Evolutionary conservation across 2,329 filamentous ascomycete genomes (phyloP).

Genomic region (Huntiella decipiens): DNA sequence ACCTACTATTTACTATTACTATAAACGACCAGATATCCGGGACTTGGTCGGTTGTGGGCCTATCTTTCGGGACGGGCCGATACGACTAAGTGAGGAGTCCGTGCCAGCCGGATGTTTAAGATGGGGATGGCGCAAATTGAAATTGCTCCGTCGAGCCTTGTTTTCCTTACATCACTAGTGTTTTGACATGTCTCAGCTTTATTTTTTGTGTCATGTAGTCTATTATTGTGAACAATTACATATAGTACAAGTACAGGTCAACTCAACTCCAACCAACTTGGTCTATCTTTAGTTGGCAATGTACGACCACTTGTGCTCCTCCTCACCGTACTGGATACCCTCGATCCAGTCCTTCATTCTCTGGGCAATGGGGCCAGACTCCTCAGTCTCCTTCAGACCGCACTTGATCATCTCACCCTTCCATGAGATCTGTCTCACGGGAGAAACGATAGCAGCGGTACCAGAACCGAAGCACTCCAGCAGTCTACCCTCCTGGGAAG

Average conservation of each 20-base stretch:
- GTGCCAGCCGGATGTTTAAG: conserved; percentile 9
- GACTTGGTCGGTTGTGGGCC: not conserved
- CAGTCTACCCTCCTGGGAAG: conserved; percentile 64
- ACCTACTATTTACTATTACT: conserved; percentile 7
- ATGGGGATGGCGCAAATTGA: not conserved
- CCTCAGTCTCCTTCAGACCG: conserved; percentile 59
- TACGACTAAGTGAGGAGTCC: conserved; percentile 4
- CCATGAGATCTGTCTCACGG: conserved; percentile 79
- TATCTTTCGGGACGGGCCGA: not conserved
- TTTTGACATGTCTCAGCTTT: not conserved
- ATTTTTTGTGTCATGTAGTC: not conserved
- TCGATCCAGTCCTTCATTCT: conserved; percentile 96
- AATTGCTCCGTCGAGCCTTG: too few relatives aligned
- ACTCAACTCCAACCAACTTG: not conserved
- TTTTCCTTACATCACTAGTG: not conserved
- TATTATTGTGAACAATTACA: too few relatives aligned
- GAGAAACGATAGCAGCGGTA: conserved; percentile 85
- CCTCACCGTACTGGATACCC: conserved; percentile 83
- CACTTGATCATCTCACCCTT: conserved; percentile 65
- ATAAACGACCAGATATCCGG: conserved; percentile 4
- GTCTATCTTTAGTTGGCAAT: conserved; percentile 18
- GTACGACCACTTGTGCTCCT: conserved; percentile 81
- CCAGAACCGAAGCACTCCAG: conserved; percentile 88
- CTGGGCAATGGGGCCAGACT: conserved; percentile 70
- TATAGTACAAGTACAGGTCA: too few relatives aligned